Evolutionary conservation across 2,329 filamentous ascomycete genomes (phyloP), one percentile per base, ranked within the genome.

Genomic region (Pseudocercospora pini-densiflorae): DNA sequence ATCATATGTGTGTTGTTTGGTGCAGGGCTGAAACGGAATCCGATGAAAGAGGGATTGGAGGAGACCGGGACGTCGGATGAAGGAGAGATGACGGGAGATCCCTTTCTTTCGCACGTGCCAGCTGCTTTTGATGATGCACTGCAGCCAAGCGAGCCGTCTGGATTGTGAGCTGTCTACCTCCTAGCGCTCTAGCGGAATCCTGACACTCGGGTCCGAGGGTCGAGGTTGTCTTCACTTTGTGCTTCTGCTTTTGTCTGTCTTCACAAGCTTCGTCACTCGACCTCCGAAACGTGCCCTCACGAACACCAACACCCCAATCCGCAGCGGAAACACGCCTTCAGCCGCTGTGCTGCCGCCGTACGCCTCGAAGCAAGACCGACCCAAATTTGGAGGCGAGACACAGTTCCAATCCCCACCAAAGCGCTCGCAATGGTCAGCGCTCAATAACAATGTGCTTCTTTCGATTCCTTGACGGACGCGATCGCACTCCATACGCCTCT

Each of bases 401-500:
- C 47, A 24, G 21, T n/a, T 33, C 24, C 53, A 57, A 12, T 19
- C 24, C 27, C 16, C 53, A 27, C 19, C 21, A 49, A 2, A 10
- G 27, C 31, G 27, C 53, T 31, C 53, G 53, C 53, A 57, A 57
- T 57, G 31, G 55, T 40, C 54, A 40, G 16, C 54, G 31, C 27
- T 36, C 51, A 55, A 21, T 58, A 23, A 58, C 29, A 21, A 58
- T 58, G 55, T 24, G 31, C 36, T 24, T 40, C 55, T 24, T 8
- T 58, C 55, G 55, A 23, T 10, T 21, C 19, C 55, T 24, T 16
- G 47, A 24, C 47, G 21, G 21, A 24, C 47, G 47, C 47, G 12
- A 53, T 43, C 40, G 40, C 55, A 58, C 10, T 58, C 31, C 1
- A 5, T 23, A 53, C 55, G 55, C 55, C 55, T 43, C 55, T 43